Conservation (phyloP, 257 asterid species). For the Hygrophila difformis region DNA sequence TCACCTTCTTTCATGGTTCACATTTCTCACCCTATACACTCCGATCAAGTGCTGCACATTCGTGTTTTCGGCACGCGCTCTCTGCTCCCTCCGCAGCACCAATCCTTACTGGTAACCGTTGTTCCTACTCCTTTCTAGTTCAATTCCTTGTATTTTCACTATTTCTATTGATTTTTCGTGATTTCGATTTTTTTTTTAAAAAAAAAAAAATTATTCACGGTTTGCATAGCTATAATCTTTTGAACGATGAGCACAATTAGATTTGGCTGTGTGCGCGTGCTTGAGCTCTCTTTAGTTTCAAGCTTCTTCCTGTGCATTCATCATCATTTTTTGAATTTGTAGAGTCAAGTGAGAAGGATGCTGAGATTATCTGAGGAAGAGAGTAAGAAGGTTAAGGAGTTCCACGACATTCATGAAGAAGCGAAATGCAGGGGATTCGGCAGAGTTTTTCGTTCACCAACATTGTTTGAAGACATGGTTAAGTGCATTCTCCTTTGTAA, state of each 20-base stretch:
- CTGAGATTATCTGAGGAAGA: constrained; percentile 66
- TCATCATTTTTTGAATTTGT: background rate
- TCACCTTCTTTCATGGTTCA: constrained; percentile 34
- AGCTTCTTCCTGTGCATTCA: too few relatives aligned
- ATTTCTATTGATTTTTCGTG: too few relatives aligned
- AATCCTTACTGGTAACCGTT: constrained; percentile 46
- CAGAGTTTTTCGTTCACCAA: constrained; percentile 76
- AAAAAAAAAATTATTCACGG: too few relatives aligned
- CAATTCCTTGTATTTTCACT: background rate
- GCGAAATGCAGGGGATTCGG: constrained; percentile 60
- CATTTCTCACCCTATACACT: constrained; percentile 41
- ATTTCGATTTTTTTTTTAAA: too few relatives aligned
- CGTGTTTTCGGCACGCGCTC: constrained; percentile 30
- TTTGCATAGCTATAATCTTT: too few relatives aligned
- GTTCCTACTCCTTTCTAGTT: background rate
- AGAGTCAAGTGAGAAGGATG: constrained; percentile 81
- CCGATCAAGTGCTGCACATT: constrained; percentile 37
- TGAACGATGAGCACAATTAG: too few relatives aligned
- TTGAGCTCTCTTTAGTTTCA: too few relatives aligned
- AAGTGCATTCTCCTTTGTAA: constrained; percentile 85
- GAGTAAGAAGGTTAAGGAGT: constrained; percentile 38
- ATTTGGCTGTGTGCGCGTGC: too few relatives aligned
- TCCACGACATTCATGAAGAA: constrained; percentile 44
- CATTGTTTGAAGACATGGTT: constrained; percentile 88
- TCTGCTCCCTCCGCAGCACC: constrained; percentile 41